Percentiles rank a stretch among this genome's conserved stretches.
Evolutionary conservation across 2,329 filamentous ascomycete species (phyloP).

Genomic region (Ophiobolus disseminans): DNA sequence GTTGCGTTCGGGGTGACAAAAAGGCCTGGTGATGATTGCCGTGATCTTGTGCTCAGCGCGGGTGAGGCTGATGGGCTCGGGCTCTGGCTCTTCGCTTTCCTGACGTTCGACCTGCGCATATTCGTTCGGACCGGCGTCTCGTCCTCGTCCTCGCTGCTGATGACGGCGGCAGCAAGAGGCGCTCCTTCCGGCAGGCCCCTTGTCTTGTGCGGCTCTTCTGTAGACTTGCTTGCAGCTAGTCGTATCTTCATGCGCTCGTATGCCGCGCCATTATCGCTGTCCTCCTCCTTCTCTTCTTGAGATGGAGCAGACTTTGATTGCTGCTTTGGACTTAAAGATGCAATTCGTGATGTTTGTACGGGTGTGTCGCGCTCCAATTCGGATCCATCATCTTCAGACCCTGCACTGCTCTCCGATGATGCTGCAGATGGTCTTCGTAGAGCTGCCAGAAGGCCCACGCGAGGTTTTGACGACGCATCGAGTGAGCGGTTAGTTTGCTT

Average conservation of each 20-base stretch:
- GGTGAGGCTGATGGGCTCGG: constrained; percentile 24
- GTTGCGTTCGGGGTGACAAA: constrained; percentile 62
- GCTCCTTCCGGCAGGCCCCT: constrained; percentile 1
- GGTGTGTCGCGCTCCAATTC: constrained; percentile 16
- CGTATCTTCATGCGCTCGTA: constrained; percentile 58
- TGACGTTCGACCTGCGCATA: constrained; percentile 18
- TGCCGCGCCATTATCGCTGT: constrained; percentile 46
- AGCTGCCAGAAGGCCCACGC: constrained; percentile 28
- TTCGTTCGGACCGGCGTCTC: constrained; percentile 34
- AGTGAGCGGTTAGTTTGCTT: constrained; percentile 6
- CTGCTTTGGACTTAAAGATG: neutral
- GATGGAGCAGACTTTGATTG: neutral
- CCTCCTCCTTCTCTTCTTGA: constrained; percentile 28
- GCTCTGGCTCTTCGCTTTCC: constrained; percentile 16
- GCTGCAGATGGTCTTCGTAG: constrained; percentile 23
- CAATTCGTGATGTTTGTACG: neutral
- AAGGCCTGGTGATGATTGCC: constrained; percentile 58
- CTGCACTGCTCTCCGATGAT: constrained; percentile 51
- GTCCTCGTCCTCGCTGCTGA: constrained; percentile 39
- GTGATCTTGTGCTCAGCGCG: constrained; percentile 32
- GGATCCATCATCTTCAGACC: constrained; percentile 43
- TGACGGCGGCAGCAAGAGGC: constrained; percentile 8
- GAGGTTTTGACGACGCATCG: constrained; percentile 28
- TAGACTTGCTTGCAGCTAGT: constrained; percentile 44
- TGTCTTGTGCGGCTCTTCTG: constrained; percentile 14